Percentiles rank a stretch among this genome's conserved stretches.
These are phyloP conservation scores for Gorgonomyces haynaldii DNA, from an alignment of 192 early-diverging fungal species.

Conservation along the genomic window DNA sequence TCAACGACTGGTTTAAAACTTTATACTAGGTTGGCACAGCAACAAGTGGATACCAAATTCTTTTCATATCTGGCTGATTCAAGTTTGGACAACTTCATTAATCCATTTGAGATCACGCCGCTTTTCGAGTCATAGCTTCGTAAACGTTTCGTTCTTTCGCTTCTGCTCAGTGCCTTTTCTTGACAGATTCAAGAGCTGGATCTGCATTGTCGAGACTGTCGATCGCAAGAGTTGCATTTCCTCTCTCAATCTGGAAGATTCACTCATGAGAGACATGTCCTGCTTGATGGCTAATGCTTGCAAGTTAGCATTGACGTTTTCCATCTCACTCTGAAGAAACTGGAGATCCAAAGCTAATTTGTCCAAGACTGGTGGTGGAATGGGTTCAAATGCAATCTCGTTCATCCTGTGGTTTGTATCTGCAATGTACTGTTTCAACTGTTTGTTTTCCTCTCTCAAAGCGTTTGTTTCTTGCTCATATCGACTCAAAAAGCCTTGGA, in stretches of 20 bases:
- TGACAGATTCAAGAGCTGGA: conserved; percentile 49
- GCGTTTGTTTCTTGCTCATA: not conserved
- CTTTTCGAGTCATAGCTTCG: too few species aligned
- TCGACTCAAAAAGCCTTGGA: not conserved
- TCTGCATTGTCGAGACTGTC: conserved; percentile 45
- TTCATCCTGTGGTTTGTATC: not conserved
- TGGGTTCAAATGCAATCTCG: conserved; percentile 1
- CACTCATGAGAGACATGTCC: conserved; percentile 53
- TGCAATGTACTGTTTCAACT: not conserved
- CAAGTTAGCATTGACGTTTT: conserved; percentile 34
- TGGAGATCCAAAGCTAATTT: not conserved
- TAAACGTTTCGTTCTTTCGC: too few species aligned
- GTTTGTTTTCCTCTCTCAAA: not conserved
- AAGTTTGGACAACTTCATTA: too few species aligned
- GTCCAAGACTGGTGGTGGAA: conserved; percentile 9
- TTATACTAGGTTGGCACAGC: too few species aligned
- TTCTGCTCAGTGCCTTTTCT: too few species aligned
- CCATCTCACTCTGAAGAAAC: conserved; percentile 15
- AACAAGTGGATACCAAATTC: too few species aligned
- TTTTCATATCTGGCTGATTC: too few species aligned
- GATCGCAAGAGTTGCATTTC: conserved; percentile 51
- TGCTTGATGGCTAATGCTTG: conserved; percentile 46
- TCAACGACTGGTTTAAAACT: too few species aligned
- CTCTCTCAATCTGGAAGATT: conserved; percentile 47
- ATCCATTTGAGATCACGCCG: too few species aligned